Evolutionary conservation across 768 basidiomycete genomes (phyloP), one percentile per base, ranked within the genome.

Genomic region (Kwoniella heveanensis): DNA sequence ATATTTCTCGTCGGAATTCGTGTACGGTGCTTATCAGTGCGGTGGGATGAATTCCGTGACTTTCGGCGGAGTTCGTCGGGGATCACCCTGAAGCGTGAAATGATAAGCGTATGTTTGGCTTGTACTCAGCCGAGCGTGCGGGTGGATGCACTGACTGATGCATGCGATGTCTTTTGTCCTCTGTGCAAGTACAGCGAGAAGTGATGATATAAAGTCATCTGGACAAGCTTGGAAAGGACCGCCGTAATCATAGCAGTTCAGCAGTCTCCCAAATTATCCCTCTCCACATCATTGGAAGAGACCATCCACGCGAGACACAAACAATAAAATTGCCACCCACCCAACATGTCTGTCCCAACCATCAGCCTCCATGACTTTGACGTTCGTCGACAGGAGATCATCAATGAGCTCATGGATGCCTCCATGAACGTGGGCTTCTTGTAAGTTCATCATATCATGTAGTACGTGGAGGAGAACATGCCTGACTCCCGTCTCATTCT

Each of bases 311-410:
- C n/a, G n/a, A n/a, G n/a, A n/a, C n/a, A n/a, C n/a, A n/a, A n/a
- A n/a, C n/a, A n/a, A n/a, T n/a, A n/a, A n/a, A n/a, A n/a, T n/a
- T n/a, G n/a, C n/a, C n/a, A n/a, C n/a, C 9, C 36, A 60, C 15
- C 9, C 59, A 67, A 12, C 54, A 62, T 66, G 60, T 39, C 69
- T 7, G 62, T 67, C 29, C 76, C 73, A 1, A 52, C 56, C 19
- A 75, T 77, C 67, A 65, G 59, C 13, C 62, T 77, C 13, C 62
- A 64, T 25, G 73, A 74, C 62, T 77, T 77, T 55, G 68, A 64
- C 8, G 29, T 39, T 39, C 68, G 75, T 0, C 63, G 73, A 1
- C 64, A 68, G 9, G 74, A 72, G 52, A 75, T 77, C 66, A 73
- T 65, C 54, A 26, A 24, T 4, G 27, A 75, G 62, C 25, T 77